phyloP scores from a whole-genome alignment of 2,329 filamentous ascomycete species.

The Pestalotiopsis fici region DNA sequence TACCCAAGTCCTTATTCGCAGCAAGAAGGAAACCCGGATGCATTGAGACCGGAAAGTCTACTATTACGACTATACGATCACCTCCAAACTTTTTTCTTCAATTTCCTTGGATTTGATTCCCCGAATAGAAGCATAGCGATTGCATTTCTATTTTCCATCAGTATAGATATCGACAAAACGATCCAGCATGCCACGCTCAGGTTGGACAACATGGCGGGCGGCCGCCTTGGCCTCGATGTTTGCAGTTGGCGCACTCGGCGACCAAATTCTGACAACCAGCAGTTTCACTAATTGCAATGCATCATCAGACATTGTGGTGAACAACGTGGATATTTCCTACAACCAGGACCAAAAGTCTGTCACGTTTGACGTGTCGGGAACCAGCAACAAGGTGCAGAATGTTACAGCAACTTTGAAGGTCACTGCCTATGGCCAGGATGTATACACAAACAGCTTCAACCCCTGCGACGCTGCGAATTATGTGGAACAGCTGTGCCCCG shows the following conservation, averaged over 20 bases:
- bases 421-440: conserved; percentile 78
- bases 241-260: conserved; percentile 55
- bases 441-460: conserved; percentile 81
- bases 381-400: conserved; percentile 73
- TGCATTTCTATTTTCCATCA: neutral
- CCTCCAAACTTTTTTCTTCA: neutral
- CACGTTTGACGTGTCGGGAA: conserved; percentile 80
- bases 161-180: neutral
- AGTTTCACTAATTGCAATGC: conserved; percentile 76
- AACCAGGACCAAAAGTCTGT: conserved; percentile 73
- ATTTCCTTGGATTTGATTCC: neutral
- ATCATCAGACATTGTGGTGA: conserved; percentile 64
- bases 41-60: neutral
- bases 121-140: conserved; percentile 6
- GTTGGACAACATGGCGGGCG: conserved; percentile 27
- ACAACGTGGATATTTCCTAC: conserved; percentile 77
- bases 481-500: conserved; percentile 78
- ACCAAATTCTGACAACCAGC: conserved; percentile 75
- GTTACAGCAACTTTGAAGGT: conserved; percentile 77
- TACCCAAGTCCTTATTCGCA: neutral
- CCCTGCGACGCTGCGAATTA: conserved; percentile 72
- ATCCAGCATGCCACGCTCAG: conserved; percentile 23
- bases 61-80: neutral
- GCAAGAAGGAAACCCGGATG: neutral
- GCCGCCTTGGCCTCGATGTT: conserved; percentile 38